Evolutionary conservation across 108 stramenopile genomes (phyloP), one percentile per base, ranked within the genome.

Genomic region (Fistulifera solaris): DNA sequence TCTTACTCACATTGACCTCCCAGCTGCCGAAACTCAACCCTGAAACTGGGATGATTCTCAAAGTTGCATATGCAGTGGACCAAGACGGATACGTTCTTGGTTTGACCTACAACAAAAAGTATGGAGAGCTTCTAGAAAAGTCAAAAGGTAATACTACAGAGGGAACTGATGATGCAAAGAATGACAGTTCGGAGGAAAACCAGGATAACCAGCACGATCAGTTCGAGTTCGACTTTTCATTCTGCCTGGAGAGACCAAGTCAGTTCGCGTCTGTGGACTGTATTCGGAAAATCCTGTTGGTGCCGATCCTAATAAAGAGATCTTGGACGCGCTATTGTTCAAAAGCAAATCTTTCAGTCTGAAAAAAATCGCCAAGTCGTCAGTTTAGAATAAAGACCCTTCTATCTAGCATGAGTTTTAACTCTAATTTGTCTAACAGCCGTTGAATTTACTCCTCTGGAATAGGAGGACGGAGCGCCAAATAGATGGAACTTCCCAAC

Each of bases 51-150:
- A 28, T 42, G 38, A 65, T 75, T 11, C 69, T 84, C 39, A 81
- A 87, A 54, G 70, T 85, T 55, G 89, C 89, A 15, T 90, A 84
- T 63, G 73, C 81, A 18, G 63, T 74, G 26, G 89, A 90, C 70
- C 85, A 90, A 57, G 56, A 75, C 17, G 85, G 85, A 13, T 56
- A 62, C 22, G 63, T 90, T 8, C 45, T 90, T 23, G 89, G 89
- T 1, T 87, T 84, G 67, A 72, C 78, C 23, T 81, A 68, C 43
- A 57, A 57, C 25, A 22, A 44, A 25, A 40, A 42, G 5, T 57
- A 57, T 23, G 42, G 56, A 17, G 23, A 57, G 12, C 35, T 57
- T 13, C 16, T 44, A 24, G 39, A 45, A 42, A 40, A 57, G 39
- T 18, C 56, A 7, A 57, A 57, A 44, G 41, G 56, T 21, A 35